Evolutionary conservation across 169 alveolate genomes (phyloP).

Genomic region (Babesia ovis): DNA sequence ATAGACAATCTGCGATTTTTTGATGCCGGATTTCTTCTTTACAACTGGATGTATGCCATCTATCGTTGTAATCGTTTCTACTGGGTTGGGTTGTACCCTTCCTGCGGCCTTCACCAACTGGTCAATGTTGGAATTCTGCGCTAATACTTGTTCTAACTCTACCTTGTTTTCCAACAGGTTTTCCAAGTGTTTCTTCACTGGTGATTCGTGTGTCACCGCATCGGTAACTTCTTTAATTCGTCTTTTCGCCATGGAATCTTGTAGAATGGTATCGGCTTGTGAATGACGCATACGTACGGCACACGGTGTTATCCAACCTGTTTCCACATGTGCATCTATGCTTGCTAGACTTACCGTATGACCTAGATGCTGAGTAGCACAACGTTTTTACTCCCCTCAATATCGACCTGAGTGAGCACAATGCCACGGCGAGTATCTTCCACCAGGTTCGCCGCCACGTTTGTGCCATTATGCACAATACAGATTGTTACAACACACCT

Average conservation of each 20-base stretch:
- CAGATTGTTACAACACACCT: too few species aligned
- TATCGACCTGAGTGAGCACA: constrained; percentile 31
- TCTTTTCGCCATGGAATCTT: constrained; percentile 18
- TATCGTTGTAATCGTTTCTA: neutral
- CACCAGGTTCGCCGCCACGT: constrained; percentile 31
- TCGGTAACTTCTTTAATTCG: constrained; percentile 5
- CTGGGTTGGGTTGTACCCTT: neutral
- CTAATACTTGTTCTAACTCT: constrained; percentile 17
- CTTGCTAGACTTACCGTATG: constrained; percentile 10
- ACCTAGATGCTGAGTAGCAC: constrained; percentile 2
- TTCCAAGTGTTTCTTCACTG: constrained; percentile 35
- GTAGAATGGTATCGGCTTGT: neutral
- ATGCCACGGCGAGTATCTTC: constrained; percentile 23
- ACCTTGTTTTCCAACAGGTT: constrained; percentile 20
- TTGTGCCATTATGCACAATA: constrained; percentile 5
- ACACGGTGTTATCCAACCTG: constrained; percentile 35
- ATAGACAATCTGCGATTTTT: constrained; percentile 9
- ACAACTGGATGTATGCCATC: neutral
- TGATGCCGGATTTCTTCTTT: neutral
- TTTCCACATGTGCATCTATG: neutral
- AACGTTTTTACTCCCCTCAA: constrained; percentile 20
- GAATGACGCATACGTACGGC: constrained; percentile 12
- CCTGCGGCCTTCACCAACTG: neutral
- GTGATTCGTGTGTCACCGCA: neutral
- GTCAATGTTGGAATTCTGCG: neutral